Base-by-base conservation (phyloP, 2,329 filamentous ascomycete genomes). In the Xylariaceae sp. region DNA sequence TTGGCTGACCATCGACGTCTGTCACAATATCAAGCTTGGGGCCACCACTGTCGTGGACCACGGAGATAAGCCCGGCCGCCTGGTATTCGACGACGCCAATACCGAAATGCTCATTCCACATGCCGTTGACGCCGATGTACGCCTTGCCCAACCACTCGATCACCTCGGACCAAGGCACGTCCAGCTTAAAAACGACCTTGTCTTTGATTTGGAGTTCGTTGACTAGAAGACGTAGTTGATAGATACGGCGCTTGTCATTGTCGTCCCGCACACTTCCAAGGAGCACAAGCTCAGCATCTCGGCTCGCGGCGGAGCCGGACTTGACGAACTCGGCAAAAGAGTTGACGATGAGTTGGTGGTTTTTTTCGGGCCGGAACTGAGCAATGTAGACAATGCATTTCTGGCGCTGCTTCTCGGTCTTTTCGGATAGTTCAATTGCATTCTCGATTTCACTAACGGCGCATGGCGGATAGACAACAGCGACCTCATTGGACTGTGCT, bases 91-190 rank as follows among this genome's bases (percentile, higher is more conserved):
- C 94, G 13, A 97, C 92, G 1, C 94, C 94, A 60, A 99, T 99
- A 18, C 94, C 94, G 72, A 99, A 99, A 74, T 99, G 94, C 77
- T 99, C 94, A 73, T 97, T 97, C 93, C 94, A 99, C 94, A 99
- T 99, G 69, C 89, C 91, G 68, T 99, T 99, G 35, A 96, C 92
- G 53, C 94, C 94, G 1, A 99, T 84, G 15, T 86, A 93, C 3
- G 89, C 87, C 63, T 80, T 85, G 56, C 84, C 78, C 61, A 97
- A 79, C 84, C 90, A 92, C 37, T 88, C 82, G 8, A 97, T 79
- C 56, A 99, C 90, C 66, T 91, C 84, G 2, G 89, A 85, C 92
- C 93, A 99, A 30, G 89, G 86, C 0, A 91, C 92, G 72, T 99
- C 92, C 58, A 92, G 87, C 64, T 95, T 84, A 72, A 99, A 99